A percentile compares a stretch with the other conserved stretches of the same genome.
These are phyloP conservation scores for Durusdinium trenchii DNA, from an alignment of 73 alveolate genomes.

Conservation along the genomic window DNA sequence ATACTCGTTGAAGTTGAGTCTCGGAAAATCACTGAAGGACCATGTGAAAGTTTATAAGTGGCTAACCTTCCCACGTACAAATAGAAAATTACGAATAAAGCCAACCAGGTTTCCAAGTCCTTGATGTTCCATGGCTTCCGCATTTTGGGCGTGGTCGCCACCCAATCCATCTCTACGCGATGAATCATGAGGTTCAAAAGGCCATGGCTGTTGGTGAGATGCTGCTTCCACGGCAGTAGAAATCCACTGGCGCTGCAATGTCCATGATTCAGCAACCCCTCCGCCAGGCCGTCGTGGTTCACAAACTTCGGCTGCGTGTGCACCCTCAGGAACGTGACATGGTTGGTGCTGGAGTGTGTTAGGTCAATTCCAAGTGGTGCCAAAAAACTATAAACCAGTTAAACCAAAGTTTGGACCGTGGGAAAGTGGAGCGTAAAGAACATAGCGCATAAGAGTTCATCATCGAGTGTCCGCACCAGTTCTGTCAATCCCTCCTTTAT, in stretches of 20 bases:
- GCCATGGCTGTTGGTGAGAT: neutral
- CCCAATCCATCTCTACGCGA: slow-evolving; percentile 3
- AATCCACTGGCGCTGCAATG: neutral
- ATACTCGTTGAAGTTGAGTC: neutral
- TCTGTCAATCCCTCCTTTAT: neutral
- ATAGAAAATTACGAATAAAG: neutral
- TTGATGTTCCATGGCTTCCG: neutral
- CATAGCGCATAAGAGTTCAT: neutral
- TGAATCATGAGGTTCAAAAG: neutral
- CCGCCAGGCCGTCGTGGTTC: slow-evolving; percentile 25
- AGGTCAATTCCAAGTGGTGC: neutral
- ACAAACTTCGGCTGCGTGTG: neutral
- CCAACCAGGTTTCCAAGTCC: neutral
- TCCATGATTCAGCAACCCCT: neutral
- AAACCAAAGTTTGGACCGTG: neutral
- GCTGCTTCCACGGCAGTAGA: neutral
- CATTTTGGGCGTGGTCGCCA: neutral
- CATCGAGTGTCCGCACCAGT: neutral
- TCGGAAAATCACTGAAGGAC: neutral
- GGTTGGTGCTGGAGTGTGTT: neutral
- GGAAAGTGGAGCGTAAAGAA: neutral
- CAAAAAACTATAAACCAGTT: neutral
- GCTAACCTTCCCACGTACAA: no score
- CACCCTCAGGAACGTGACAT: neutral
- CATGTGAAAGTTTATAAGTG: neutral